A percentile compares a stretch with the other conserved stretches of the same genome.
These are phyloP conservation scores for Sicyos baderoa DNA, from an alignment of 306 rosid species.

Conservation along the genomic window DNA sequence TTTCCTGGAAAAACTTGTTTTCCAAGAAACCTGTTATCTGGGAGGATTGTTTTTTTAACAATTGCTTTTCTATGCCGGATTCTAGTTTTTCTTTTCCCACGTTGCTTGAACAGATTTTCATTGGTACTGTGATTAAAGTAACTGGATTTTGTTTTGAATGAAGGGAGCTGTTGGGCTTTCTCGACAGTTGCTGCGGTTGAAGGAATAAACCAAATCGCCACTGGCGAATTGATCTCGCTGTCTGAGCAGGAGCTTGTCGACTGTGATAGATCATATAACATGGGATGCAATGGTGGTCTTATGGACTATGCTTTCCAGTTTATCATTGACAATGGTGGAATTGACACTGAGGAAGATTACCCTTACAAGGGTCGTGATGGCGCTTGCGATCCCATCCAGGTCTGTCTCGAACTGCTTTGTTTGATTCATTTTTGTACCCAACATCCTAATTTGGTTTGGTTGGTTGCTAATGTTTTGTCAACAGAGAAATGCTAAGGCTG, in stretches of 20 bases:
- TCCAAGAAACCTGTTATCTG: background rate
- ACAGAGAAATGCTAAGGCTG: constrained; percentile 65
- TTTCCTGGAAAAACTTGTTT: constrained; percentile 6
- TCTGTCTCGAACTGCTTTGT: constrained; percentile 18
- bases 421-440: background rate
- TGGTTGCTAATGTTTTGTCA: background rate
- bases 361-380: constrained; percentile 55
- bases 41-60: background rate
- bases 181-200: constrained; percentile 75
- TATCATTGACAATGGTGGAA: constrained; percentile 66
- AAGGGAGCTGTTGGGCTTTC: constrained; percentile 99
- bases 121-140: constrained; percentile 7
- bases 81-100: too few species aligned
- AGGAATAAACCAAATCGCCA: constrained; percentile 70
- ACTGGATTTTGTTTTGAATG: constrained; percentile 18
- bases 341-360: constrained; percentile 70
- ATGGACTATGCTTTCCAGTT: constrained; percentile 84
- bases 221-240: constrained; percentile 46
- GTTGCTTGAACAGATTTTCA: background rate
- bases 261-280: constrained; percentile 59
- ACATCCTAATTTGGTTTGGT: background rate
- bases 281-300: constrained; percentile 96
- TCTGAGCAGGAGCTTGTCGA: constrained; percentile 92
- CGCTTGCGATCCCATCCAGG: constrained; percentile 52
- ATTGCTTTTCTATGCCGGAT: background rate